Base-by-base conservation (phyloP, 2,329 filamentous ascomycete genomes). In the Mycogone perniciosa region DNA sequence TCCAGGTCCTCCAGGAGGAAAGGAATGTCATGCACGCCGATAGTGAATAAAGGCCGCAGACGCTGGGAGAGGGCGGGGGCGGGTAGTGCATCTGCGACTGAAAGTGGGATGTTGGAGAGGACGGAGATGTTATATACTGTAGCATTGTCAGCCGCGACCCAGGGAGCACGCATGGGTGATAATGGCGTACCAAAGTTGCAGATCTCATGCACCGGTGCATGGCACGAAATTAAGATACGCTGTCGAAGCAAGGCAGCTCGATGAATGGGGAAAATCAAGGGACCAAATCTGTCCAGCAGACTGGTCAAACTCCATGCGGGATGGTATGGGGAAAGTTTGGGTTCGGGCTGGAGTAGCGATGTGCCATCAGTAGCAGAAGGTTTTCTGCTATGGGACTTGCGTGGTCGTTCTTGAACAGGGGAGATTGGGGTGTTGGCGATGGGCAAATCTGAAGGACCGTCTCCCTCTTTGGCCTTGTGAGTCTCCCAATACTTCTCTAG, bases 51-150 rank as follows among this genome's bases (percentile, higher is more conserved):
- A 0, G 92, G 87, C 27, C 84, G 81, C 31, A 93, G 76, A 52
- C 89, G 77, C 54, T 86, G 76, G 1, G 80, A 76, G 29, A 82
- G 75, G 4, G 80, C 76, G 29, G 76, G 75, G 1, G 79, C 66
- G 20, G 85, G 80, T n/a, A 96, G 74, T 10, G 85, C 71, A 46
- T 90, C 82, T 51, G 79, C 76, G 40, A 90, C 79, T 31, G 86
- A 82, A 35, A 85, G 76, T 30, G 93, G 90, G 40, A 97, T 85
- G 59, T 90, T 95, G 41, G 91, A 90, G 33, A 99, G 76, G 48
- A 97, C 79, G n/a, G 92, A 96, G 46, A 97, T 80, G 65, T 93
- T 84, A 70, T 97, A 99, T 55, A 97, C 93, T 92, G 46, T n/a
- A 29, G 56, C 20, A n/a, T 37, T 27, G 20, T 53, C 7, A 48